Evolutionary conservation across 1,284 basidiomycete species (phyloP).

Genomic region (Lentinula novae-zelandiae): DNA sequence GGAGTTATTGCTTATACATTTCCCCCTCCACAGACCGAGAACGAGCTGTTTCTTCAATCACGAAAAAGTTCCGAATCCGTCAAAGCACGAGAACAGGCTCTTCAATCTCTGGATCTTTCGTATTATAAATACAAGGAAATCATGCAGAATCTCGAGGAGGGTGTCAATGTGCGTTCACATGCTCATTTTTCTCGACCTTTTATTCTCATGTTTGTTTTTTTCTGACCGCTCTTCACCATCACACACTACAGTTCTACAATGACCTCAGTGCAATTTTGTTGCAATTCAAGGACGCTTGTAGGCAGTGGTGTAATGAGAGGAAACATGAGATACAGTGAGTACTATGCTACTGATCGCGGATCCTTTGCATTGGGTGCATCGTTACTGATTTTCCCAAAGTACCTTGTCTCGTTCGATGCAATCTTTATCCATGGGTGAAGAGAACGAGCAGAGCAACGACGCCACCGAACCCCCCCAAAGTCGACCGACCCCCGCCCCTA

Average conservation of each 20-base stretch:
- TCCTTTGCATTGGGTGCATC: background rate
- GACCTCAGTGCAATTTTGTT: constrained; percentile 68
- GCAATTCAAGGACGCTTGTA: constrained; percentile 75
- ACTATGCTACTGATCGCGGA: background rate
- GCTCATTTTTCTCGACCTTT: background rate
- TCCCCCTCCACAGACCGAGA: constrained; percentile 50
- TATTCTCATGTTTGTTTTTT: background rate
- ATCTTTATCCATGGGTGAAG: constrained; percentile 31
- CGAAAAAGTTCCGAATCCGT: constrained; percentile 76
- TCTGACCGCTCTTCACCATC: background rate
- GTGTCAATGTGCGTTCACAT: constrained; percentile 62
- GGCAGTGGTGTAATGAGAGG: constrained; percentile 68
- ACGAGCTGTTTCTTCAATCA: constrained; percentile 76
- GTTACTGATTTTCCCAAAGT: constrained; percentile 22
- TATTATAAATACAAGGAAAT: constrained; percentile 91
- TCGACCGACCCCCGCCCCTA: background rate
- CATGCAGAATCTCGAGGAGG: constrained; percentile 81
- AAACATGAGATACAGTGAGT: constrained; percentile 59
- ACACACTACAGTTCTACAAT: constrained; percentile 72
- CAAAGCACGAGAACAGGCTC: constrained; percentile 78
- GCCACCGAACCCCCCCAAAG: background rate
- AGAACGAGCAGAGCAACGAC: background rate
- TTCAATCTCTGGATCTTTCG: constrained; percentile 87
- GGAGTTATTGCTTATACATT: too few species aligned
- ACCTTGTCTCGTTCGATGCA: constrained; percentile 37